Evolutionary conservation across 805 yeast species (phyloP).

Genomic region (Wickerhamiella bombiphila): DNA sequence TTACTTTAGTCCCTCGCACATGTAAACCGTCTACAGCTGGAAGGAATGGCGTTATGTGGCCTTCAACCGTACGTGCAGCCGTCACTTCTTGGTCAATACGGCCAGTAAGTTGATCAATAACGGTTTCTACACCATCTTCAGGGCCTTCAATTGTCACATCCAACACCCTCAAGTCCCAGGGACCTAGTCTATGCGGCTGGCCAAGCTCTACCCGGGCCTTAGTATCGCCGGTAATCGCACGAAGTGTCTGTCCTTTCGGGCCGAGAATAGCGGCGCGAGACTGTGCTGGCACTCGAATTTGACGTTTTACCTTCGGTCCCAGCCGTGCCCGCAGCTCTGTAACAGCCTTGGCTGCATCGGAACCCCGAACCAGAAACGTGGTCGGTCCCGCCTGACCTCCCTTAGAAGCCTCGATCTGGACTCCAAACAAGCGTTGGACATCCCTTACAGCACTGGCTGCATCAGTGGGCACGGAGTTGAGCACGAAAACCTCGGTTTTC

Average conservation of each 20-base stretch:
- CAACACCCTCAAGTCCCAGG: slow-evolving; percentile 26
- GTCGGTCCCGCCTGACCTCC: background rate
- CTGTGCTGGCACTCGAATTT: slow-evolving; percentile 4
- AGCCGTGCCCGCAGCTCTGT: slow-evolving; percentile 3
- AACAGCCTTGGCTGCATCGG: background rate
- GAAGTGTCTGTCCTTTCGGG: slow-evolving; percentile 5
- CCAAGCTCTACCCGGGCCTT: slow-evolving; percentile 8
- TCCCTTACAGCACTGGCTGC: slow-evolving; percentile 1
- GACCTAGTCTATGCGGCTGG: background rate
- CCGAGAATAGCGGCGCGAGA: slow-evolving; percentile 10
- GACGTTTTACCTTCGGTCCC: slow-evolving; percentile 5
- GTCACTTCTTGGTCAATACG: slow-evolving; percentile 21
- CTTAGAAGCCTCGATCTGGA: slow-evolving; percentile 1
- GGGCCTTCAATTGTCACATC: slow-evolving; percentile 67
- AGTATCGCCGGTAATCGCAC: slow-evolving; percentile 3
- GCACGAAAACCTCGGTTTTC: too few species aligned
- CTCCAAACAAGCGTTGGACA: background rate
- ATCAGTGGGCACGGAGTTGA: background rate
- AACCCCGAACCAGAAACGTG: slow-evolving; percentile 1
- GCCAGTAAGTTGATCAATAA: slow-evolving; percentile 31
- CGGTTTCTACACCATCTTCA: slow-evolving; percentile 62
- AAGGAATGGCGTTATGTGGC: background rate
- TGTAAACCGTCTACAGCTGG: too few species aligned
- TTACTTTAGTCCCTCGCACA: background rate
- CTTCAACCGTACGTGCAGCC: slow-evolving; percentile 18